A percentile compares a stretch with the other conserved stretches of the same genome.
Conservation (phyloP, 148 eudicot species). For the Agrostemma githago region DNA sequence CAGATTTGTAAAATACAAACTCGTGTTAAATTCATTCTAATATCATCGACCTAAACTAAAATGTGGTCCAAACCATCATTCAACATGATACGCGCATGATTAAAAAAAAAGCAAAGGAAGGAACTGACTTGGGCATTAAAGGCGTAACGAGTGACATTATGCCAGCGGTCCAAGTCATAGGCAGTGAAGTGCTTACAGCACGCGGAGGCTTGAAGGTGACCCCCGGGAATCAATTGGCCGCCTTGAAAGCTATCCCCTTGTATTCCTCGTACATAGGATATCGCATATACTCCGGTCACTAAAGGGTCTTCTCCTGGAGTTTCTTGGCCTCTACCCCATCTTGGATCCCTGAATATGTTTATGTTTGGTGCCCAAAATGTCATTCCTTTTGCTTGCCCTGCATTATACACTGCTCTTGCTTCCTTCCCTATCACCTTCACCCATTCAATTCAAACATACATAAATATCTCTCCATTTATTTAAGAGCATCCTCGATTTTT, state of each 20-base stretch:
- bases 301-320: constrained; percentile 81
- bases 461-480: too few relatives aligned
- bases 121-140: constrained; percentile 57
- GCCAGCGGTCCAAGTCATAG: constrained; percentile 74
- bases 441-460: not conserved
- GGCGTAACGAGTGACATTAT: constrained; percentile 44
- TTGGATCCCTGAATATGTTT: constrained; percentile 74
- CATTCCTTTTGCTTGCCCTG: constrained; percentile 71
- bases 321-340: constrained; percentile 93
- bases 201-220: constrained; percentile 66
- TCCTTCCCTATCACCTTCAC: constrained; percentile 68
- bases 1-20: not conserved
- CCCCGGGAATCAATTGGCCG: constrained; percentile 19
- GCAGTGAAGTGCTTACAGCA: constrained; percentile 87
- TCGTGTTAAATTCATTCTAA: not conserved
- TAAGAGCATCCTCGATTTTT: too few relatives aligned
- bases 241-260: constrained; percentile 67
- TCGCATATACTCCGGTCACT: constrained; percentile 52
- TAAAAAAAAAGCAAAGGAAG: not conserved
- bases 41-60: not conserved
- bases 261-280: constrained; percentile 61
- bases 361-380: constrained; percentile 94
- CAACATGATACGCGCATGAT: not conserved
- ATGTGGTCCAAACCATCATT: not conserved
- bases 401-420: constrained; percentile 71